These are phyloP conservation scores for Aspergillus eucalypticola DNA, from an alignment of 2,329 filamentous ascomycete genomes.

Conservation along the genomic window DNA sequence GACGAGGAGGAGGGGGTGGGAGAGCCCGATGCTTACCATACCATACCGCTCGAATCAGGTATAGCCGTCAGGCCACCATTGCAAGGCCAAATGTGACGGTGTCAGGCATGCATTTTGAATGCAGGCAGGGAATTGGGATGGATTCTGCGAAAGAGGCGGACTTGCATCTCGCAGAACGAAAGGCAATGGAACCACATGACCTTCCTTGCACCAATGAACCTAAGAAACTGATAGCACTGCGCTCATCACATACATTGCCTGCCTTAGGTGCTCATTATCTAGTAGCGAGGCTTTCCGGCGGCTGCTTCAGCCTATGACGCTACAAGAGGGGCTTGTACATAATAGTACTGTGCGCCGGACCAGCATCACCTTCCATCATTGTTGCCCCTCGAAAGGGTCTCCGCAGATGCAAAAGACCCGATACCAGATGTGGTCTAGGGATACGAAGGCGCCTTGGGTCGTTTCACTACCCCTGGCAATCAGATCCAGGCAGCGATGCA, in stretches of 20 bases:
- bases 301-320: slow-evolving; percentile 6
- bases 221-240: neutral
- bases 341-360: neutral
- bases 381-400: slow-evolving; percentile 2
- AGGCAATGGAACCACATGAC: slow-evolving; percentile 11
- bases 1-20: too few relatives aligned
- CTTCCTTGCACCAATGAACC: neutral
- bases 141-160: neutral
- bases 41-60: neutral
- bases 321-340: slow-evolving; percentile 3
- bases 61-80: neutral
- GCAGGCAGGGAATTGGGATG: neutral
- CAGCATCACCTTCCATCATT: neutral
- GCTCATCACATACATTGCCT: neutral
- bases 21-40: neutral
- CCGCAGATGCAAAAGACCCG: neutral
- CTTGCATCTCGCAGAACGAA: neutral
- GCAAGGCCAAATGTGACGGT: slow-evolving; percentile 2
- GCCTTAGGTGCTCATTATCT: neutral
- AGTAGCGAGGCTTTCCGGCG: neutral
- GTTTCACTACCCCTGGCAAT: slow-evolving; percentile 7
- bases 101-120: slow-evolving; percentile 8
- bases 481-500: neutral
- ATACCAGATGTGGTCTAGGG: neutral
- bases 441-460: slow-evolving; percentile 3